These are phyloP conservation scores for Ustilago lituana DNA, from an alignment of 1,284 basidiomycete species.

Conservation along the genomic window DNA sequence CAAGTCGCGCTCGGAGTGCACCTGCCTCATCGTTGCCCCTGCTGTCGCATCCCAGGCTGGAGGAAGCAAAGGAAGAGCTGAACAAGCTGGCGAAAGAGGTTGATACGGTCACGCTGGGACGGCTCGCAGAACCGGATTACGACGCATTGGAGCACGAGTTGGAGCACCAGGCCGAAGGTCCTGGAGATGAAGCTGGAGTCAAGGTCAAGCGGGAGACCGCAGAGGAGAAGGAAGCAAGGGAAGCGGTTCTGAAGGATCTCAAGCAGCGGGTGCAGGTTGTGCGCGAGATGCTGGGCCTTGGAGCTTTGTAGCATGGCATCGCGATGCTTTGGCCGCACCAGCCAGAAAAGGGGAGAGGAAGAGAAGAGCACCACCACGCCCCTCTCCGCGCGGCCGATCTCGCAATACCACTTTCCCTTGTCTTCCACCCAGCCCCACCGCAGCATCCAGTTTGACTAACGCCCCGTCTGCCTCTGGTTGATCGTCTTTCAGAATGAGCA, in stretches of 20 bases:
- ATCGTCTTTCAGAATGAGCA: background rate
- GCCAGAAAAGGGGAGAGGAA: background rate
- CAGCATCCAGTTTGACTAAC: background rate
- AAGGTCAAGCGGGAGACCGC: constrained; percentile 16
- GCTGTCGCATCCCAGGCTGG: constrained; percentile 7
- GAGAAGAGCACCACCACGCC: constrained; percentile 8
- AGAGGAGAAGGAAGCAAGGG: constrained; percentile 4
- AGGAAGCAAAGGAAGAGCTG: constrained; percentile 15
- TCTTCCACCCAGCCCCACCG: no score
- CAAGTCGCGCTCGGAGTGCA: background rate
- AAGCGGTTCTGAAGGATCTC: constrained; percentile 7
- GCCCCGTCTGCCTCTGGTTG: background rate
- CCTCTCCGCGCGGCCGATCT: no score
- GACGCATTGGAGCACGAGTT: constrained; percentile 53
- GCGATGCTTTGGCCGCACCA: background rate
- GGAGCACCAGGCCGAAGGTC: constrained; percentile 32
- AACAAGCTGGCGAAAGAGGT: constrained; percentile 13
- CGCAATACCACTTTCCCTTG: no score
- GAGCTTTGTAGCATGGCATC: background rate
- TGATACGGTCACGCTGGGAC: constrained; percentile 13
- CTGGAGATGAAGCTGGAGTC: background rate
- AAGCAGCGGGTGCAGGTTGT: constrained; percentile 12
- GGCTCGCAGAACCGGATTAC: constrained; percentile 45
- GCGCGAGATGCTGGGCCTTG: constrained; percentile 9
- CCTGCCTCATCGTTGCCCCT: constrained; percentile 6